Evolutionary conservation across 2,329 filamentous ascomycete genomes (phyloP).

Genomic region (Xylariales sp.): DNA sequence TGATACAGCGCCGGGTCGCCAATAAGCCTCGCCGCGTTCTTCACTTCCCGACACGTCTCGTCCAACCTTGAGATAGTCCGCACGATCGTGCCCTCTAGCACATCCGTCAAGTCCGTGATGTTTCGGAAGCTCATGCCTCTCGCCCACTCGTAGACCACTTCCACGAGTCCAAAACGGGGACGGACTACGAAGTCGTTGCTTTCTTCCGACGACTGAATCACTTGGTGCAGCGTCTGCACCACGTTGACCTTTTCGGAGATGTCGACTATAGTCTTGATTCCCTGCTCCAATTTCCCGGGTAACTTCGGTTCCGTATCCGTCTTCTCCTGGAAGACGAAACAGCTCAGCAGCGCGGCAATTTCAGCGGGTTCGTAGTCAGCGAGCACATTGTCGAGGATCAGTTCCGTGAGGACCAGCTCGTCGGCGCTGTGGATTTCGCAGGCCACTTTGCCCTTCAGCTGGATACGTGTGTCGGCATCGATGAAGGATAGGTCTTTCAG

Average conservation of each 20-base stretch:
- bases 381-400: conserved; percentile 94
- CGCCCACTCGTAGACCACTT: conserved; percentile 98
- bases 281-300: conserved; percentile 75
- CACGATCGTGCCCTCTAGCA: conserved; percentile 96
- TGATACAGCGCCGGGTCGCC: conserved; percentile 88
- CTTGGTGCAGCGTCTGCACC: conserved; percentile 84
- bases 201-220: conserved; percentile 85
- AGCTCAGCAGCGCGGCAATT: conserved; percentile 87
- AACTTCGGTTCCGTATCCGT: conserved; percentile 77
- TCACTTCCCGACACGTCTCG: conserved; percentile 94
- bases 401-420: conserved; percentile 90
- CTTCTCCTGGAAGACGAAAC: conserved; percentile 98
- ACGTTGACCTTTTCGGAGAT: conserved; percentile 92
- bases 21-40: conserved; percentile 92
- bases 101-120: conserved; percentile 92
- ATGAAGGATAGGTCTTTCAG: conserved; percentile 90
- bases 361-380: conserved; percentile 94
- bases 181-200: conserved; percentile 86
- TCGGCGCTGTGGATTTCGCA: conserved; percentile 98
- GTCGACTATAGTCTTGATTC: conserved; percentile 78
- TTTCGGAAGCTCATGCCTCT: conserved; percentile 97
- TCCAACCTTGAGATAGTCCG: conserved; percentile 89
- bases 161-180: conserved; percentile 87
- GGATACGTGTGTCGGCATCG: conserved; percentile 79
- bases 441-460: conserved; percentile 96